Evolutionary conservation across 2,329 filamentous ascomycete species (phyloP).

Genomic region (Ophiocordyceps australis): DNA sequence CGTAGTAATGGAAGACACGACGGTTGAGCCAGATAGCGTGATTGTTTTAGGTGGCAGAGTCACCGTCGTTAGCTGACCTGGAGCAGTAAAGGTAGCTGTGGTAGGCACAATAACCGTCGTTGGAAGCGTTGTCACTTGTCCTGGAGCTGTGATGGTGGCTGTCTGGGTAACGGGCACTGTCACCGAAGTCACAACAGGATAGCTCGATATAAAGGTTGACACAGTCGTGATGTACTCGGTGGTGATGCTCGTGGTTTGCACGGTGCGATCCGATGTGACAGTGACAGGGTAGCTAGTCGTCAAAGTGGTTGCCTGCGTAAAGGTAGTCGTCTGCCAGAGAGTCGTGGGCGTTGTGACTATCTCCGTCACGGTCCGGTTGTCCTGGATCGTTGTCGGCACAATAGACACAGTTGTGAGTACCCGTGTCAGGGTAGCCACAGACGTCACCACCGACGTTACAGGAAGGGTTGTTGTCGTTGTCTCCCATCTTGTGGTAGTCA

Average conservation of each 20-base stretch:
- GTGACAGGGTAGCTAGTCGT: conserved; percentile 4
- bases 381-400: conserved; percentile 3
- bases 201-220: conserved; percentile 3
- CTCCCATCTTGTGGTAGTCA: conserved; percentile 6
- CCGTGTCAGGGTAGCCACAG: conserved; percentile 4
- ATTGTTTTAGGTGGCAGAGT: conserved; percentile 1
- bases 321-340: conserved; percentile 4
- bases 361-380: conserved; percentile 2
- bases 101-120: too few relatives aligned
- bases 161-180: conserved; percentile 2
- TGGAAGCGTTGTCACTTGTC: conserved; percentile 1
- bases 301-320: conserved; percentile 2
- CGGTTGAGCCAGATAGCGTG: conserved; percentile 1
- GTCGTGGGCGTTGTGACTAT: conserved; percentile 3
- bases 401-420: conserved; percentile 2
- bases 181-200: conserved; percentile 4
- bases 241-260: conserved; percentile 3
- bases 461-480: conserved; percentile 5
- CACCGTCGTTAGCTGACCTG: neutral
- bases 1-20: conserved; percentile 2
- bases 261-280: conserved; percentile 4
- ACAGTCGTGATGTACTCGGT: conserved; percentile 3
- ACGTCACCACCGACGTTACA: conserved; percentile 3
- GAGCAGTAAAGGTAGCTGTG: neutral
- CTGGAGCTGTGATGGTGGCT: conserved; percentile 2